Percentiles rank a stretch among this genome's conserved stretches.
Evolutionary conservation across 768 basidiomycete genomes (phyloP).

Genomic region (Auricularia cornea): DNA sequence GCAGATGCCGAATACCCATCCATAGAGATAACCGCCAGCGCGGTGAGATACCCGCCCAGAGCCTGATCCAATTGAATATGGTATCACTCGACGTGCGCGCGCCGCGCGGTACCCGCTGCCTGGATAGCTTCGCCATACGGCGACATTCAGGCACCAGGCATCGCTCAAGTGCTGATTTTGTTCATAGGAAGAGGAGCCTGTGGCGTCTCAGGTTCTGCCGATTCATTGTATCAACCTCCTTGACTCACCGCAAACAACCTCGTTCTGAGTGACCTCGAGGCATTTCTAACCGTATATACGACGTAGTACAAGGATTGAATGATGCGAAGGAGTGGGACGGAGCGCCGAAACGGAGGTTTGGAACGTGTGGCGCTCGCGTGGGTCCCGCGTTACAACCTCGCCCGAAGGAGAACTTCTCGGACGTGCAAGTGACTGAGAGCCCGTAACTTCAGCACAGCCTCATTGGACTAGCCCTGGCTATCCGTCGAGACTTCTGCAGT

Average conservation of each 20-base stretch:
- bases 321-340: neutral
- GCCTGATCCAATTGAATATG: neutral
- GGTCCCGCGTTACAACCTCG: slow-evolving; percentile 28
- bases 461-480: neutral
- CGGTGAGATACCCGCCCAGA: neutral
- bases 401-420: slow-evolving; percentile 1
- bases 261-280: too few species aligned
- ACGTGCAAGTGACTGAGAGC: neutral
- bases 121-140: too few species aligned
- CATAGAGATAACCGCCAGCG: neutral
- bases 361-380: slow-evolving; percentile 6
- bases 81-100: slow-evolving; percentile 4
- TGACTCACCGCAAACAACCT: too few species aligned
- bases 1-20: neutral
- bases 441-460: neutral
- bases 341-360: neutral
- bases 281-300: too few species aligned
- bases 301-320: too few species aligned
- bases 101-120: too few species aligned
- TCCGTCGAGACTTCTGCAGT: neutral
- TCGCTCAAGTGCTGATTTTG: too few species aligned
- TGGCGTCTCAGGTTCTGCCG: too few species aligned
- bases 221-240: too few species aligned
- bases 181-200: too few species aligned
- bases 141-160: too few species aligned